Percentiles rank a stretch among this genome's conserved stretches.
Conservation (phyloP, 2,329 filamentous ascomycete genomes). For the Neofusicoccum parvum region DNA sequence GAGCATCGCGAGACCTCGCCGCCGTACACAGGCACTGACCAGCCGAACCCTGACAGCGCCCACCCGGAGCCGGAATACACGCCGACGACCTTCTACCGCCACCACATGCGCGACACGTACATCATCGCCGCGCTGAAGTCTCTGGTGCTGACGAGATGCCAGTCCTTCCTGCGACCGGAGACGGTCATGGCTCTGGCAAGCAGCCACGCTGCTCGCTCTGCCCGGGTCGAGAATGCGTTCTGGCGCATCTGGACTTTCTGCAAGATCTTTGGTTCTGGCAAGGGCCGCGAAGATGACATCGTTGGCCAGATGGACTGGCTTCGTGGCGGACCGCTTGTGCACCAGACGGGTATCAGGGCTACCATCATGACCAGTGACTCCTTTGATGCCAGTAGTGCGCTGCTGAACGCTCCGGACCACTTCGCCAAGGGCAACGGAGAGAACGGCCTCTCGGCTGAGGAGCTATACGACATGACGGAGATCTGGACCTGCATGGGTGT, state of each 20-base stretch:
- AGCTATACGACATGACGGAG: slow-evolving; percentile 67
- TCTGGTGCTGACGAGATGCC: slow-evolving; percentile 57
- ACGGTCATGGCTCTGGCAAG: slow-evolving; percentile 58
- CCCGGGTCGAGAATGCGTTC: slow-evolving; percentile 62
- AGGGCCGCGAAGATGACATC: slow-evolving; percentile 61
- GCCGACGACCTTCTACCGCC: slow-evolving; percentile 53
- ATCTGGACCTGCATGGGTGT: slow-evolving; percentile 64
- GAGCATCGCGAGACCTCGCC: slow-evolving; percentile 62
- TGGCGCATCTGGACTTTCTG: slow-evolving; percentile 70
- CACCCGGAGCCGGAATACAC: slow-evolving; percentile 56
- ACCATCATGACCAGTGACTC: slow-evolving; percentile 52
- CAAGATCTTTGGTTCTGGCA: slow-evolving; percentile 62
- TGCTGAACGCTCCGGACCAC: slow-evolving; percentile 56
- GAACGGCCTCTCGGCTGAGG: slow-evolving; percentile 55
- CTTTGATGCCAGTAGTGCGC: slow-evolving; percentile 55
- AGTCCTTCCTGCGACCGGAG: slow-evolving; percentile 58
- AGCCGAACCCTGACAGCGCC: slow-evolving; percentile 38
- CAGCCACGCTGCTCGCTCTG: slow-evolving; percentile 46
- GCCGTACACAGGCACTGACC: slow-evolving; percentile 48
- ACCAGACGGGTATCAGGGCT: slow-evolving; percentile 48
- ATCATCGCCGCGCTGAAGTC: slow-evolving; percentile 58
- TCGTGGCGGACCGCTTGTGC: slow-evolving; percentile 57
- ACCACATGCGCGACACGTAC: slow-evolving; percentile 55
- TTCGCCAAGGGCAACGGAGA: slow-evolving; percentile 59
- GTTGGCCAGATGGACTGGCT: slow-evolving; percentile 65